phyloP scores from a whole-genome alignment of 495 filamentous ascomycete species.

The Xanthoparmelia taractica region DNA sequence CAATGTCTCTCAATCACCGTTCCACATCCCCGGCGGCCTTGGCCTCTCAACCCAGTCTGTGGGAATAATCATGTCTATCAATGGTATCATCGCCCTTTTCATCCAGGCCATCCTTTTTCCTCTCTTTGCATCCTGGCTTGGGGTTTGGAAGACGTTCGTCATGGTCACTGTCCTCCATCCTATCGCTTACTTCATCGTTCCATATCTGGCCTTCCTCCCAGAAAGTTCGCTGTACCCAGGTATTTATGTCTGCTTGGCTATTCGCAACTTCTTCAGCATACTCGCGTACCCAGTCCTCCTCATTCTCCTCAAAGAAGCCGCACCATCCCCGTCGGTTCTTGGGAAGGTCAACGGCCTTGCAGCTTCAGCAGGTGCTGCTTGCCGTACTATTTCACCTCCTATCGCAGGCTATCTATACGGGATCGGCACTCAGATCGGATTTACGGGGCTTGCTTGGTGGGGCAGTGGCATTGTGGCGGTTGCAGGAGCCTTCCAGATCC shows the following conservation, averaged over 20 bases:
- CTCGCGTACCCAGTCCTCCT: conserved; percentile 70
- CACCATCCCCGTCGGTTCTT: conserved; percentile 55
- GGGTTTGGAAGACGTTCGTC: conserved; percentile 65
- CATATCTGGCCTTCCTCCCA: conserved; percentile 58
- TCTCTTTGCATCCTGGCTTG: conserved; percentile 58
- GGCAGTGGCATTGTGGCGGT: conserved; percentile 62
- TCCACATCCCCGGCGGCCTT: conserved; percentile 64
- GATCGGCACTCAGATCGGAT: conserved; percentile 54
- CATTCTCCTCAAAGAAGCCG: conserved; percentile 78
- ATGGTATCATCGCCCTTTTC: conserved; percentile 70
- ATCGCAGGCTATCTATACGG: conserved; percentile 70
- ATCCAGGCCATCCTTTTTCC: conserved; percentile 75
- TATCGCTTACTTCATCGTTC: conserved; percentile 66
- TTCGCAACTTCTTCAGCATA: conserved; percentile 71
- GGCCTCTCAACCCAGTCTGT: conserved; percentile 65
- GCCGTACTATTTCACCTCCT: conserved; percentile 68
- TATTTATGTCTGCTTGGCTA: conserved; percentile 63
- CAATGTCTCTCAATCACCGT: conserved; percentile 30
- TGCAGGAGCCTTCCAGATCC: conserved; percentile 60
- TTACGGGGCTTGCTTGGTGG: conserved; percentile 75
- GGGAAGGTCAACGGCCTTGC: conserved; percentile 78
- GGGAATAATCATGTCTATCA: conserved; percentile 70
- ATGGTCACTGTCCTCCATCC: conserved; percentile 69
- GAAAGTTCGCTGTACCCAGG: conserved; percentile 49
- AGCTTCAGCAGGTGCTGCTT: conserved; percentile 68